These are phyloP conservation scores for Plasmodiophora brassicae DNA, from an alignment of 208 protist species.

Conservation along the genomic window DNA sequence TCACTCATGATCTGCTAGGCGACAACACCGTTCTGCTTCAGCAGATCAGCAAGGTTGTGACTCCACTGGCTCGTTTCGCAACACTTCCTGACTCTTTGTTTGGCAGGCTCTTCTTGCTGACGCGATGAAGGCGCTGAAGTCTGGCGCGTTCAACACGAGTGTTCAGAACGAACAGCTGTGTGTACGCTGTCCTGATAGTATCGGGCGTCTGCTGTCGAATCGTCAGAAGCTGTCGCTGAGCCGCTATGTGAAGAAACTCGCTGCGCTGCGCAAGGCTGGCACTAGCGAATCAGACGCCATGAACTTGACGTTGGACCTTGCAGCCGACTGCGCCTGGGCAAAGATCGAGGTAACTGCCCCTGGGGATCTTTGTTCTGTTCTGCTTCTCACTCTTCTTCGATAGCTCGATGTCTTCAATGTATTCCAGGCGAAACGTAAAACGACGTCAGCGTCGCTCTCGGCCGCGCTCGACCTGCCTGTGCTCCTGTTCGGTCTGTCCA, in stretches of 20 bases:
- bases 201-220: neutral
- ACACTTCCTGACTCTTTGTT: too few species aligned
- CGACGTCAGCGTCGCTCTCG: neutral
- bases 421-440: neutral
- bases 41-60: slow-evolving; percentile 33
- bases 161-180: neutral
- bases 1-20: too few species aligned
- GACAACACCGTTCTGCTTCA: slow-evolving; percentile 4
- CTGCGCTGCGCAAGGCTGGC: neutral
- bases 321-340: neutral
- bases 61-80: too few species aligned
- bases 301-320: neutral
- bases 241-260: neutral
- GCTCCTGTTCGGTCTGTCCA: neutral
- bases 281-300: neutral
- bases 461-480: neutral
- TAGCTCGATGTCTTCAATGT: neutral
- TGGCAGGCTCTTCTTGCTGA: neutral
- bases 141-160: neutral
- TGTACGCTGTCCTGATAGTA: neutral
- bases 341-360: neutral
- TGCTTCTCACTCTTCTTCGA: neutral
- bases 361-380: neutral
- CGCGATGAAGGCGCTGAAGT: neutral
- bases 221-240: neutral